These are phyloP conservation scores for Epichloe sylvatica DNA, from an alignment of 2,329 filamentous ascomycete genomes.

Conservation along the genomic window DNA sequence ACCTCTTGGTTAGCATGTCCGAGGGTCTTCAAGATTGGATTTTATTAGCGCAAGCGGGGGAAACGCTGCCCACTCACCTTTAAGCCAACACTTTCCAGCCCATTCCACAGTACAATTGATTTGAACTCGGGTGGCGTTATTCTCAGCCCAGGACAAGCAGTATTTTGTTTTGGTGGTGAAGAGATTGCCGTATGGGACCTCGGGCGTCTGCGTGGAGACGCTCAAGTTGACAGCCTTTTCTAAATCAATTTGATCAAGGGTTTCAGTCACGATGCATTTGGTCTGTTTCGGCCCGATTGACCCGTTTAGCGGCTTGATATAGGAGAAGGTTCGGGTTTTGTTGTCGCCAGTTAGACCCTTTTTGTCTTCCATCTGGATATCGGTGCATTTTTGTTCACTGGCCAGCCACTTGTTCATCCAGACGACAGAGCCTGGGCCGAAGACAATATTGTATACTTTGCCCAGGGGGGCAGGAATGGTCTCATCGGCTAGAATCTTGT, in stretches of 20 bases:
- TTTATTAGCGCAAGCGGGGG: no score
- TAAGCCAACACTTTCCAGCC: constrained; percentile 96
- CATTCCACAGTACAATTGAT: constrained; percentile 89
- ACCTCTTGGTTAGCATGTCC: no score
- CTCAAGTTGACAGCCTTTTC: constrained; percentile 78
- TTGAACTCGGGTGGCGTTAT: constrained; percentile 70
- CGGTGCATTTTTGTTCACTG: constrained; percentile 74
- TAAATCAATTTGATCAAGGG: constrained; percentile 69
- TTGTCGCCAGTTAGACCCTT: constrained; percentile 63
- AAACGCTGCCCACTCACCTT: constrained; percentile 43
- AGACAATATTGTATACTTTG: constrained; percentile 79
- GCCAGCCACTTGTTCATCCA: constrained; percentile 83
- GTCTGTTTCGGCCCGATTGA: constrained; percentile 87
- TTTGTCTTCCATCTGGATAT: constrained; percentile 78
- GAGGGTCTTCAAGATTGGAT: no score
- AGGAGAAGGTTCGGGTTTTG: constrained; percentile 62
- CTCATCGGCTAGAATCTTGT: constrained; percentile 75
- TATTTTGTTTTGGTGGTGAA: constrained; percentile 91
- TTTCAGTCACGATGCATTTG: constrained; percentile 81
- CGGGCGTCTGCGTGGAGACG: constrained; percentile 75
- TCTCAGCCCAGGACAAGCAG: constrained; percentile 82
- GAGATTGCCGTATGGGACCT: constrained; percentile 86
- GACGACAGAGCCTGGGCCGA: constrained; percentile 61
- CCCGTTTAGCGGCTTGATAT: constrained; percentile 78
- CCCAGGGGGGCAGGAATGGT: constrained; percentile 75